These are phyloP conservation scores for Entomortierella chlamydospora DNA, from an alignment of 192 early-diverging fungal species.

Conservation along the genomic window DNA sequence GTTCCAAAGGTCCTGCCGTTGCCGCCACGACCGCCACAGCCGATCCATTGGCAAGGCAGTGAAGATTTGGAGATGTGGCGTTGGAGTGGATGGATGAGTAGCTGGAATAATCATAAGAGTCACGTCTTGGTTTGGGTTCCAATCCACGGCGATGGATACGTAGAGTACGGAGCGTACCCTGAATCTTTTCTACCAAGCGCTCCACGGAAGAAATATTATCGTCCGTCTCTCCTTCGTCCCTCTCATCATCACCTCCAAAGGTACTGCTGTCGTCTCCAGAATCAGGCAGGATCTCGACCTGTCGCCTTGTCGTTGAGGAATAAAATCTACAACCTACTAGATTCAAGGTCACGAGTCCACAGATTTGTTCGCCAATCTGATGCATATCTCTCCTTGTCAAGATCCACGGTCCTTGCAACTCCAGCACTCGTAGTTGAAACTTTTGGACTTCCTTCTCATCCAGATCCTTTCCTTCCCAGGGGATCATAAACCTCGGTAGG, in stretches of 20 bases:
- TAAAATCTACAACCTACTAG: constrained; percentile 28
- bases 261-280: background rate
- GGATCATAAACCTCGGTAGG: constrained; percentile 15
- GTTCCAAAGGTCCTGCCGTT: background rate
- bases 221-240: background rate
- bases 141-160: constrained; percentile 22
- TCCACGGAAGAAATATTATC: background rate
- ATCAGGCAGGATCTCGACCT: background rate
- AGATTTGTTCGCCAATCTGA: constrained; percentile 8
- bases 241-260: background rate
- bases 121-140: background rate
- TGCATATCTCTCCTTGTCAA: constrained; percentile 10
- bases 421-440: constrained; percentile 2
- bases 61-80: constrained; percentile 1
- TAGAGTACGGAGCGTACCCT: constrained; percentile 4
- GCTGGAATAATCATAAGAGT: background rate
- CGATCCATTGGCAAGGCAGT: background rate
- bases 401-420: constrained; percentile 27
- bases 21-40: too few relatives aligned
- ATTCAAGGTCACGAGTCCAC: constrained; percentile 1
- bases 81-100: background rate
- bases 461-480: background rate
- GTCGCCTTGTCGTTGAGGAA: background rate
- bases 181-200: constrained; percentile 5
- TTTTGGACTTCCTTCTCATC: background rate